Percentiles rank a stretch among this genome's conserved stretches.
These are phyloP conservation scores for Termitomyces heimii DNA, from an alignment of 768 basidiomycete species.

Conservation along the genomic window DNA sequence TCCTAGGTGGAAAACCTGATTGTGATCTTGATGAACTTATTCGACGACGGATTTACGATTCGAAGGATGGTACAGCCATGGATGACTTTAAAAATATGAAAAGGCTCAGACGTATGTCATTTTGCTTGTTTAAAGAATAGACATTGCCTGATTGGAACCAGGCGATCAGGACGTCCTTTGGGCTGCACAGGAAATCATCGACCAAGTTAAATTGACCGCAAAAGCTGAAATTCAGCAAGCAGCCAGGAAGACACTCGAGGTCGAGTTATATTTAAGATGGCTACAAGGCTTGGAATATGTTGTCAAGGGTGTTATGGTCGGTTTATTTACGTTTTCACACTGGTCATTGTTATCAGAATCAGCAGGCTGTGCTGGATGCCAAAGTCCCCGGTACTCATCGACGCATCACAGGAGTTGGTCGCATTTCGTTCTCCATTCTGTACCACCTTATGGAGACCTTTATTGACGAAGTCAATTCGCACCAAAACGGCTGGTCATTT, in stretches of 20 bases:
- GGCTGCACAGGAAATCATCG: constrained; percentile 27
- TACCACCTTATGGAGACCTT: constrained; percentile 38
- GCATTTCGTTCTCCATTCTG: constrained; percentile 32
- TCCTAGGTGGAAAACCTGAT: constrained; percentile 6
- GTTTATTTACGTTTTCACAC: constrained; percentile 1
- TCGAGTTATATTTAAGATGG: constrained; percentile 39
- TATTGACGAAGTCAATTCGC: constrained; percentile 36
- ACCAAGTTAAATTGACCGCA: constrained; percentile 25
- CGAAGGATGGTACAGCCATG: constrained; percentile 10
- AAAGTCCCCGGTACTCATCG: constrained; percentile 31
- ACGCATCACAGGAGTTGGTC: constrained; percentile 30
- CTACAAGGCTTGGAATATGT: constrained; percentile 32
- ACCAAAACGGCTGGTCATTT: constrained; percentile 36
- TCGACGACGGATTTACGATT: constrained; percentile 8
- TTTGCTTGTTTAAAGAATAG: too few species aligned
- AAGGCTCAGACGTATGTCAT: constrained; percentile 9
- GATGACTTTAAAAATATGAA: constrained; percentile 15
- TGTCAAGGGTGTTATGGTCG: constrained; percentile 30
- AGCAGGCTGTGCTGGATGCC: constrained; percentile 29
- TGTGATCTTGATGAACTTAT: constrained; percentile 15
- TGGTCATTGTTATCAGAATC: background rate
- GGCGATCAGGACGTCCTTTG: constrained; percentile 15
- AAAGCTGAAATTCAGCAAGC: constrained; percentile 21
- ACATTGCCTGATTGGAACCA: background rate
- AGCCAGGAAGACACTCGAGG: constrained; percentile 28